Percentiles rank a stretch among this genome's conserved stretches.
Evolutionary conservation across 2,329 filamentous ascomycete genomes (phyloP).

Genomic region (Stagonosporopsis rhizophila): DNA sequence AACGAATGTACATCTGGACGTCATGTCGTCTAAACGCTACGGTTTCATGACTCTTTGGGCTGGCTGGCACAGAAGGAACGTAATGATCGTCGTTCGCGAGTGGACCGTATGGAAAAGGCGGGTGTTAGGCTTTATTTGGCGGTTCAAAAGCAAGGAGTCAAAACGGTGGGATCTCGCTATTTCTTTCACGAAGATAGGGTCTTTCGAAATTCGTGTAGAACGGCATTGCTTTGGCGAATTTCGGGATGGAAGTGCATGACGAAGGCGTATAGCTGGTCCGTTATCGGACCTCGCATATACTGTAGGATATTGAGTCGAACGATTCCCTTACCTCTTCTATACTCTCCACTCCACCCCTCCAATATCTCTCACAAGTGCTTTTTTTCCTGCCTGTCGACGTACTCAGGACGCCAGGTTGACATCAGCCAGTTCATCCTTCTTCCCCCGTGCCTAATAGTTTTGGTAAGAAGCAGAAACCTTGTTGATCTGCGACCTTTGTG

Average conservation of each 20-base stretch:
- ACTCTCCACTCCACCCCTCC: neutral
- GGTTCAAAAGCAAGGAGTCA: conserved; percentile 34
- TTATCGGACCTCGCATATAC: conserved; percentile 24
- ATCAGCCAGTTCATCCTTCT: no score
- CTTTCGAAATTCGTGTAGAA: conserved; percentile 25
- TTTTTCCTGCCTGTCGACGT: neutral
- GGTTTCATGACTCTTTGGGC: conserved; percentile 32
- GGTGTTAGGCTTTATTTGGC: conserved; percentile 26
- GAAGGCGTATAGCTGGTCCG: conserved; percentile 4
- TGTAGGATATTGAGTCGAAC: conserved; percentile 32
- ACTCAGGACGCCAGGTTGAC: no score
- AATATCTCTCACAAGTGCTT: neutral
- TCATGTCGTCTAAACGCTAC: conserved; percentile 22
- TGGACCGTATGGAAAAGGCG: conserved; percentile 11
- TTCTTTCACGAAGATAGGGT: conserved; percentile 17
- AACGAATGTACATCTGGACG: conserved; percentile 21
- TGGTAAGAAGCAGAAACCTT: no score
- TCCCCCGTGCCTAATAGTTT: no score
- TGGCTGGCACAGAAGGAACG: conserved; percentile 36
- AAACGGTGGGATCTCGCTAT: conserved; percentile 16
- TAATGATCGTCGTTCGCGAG: conserved; percentile 22
- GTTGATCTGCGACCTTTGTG: no score
- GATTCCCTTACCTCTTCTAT: conserved; percentile 1
- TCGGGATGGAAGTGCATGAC: conserved; percentile 14
- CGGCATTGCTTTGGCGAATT: conserved; percentile 27